Percentiles rank a stretch among this genome's conserved stretches.
phyloP scores from a whole-genome alignment of 2,329 filamentous ascomycete species.

The Botrytis porri region DNA sequence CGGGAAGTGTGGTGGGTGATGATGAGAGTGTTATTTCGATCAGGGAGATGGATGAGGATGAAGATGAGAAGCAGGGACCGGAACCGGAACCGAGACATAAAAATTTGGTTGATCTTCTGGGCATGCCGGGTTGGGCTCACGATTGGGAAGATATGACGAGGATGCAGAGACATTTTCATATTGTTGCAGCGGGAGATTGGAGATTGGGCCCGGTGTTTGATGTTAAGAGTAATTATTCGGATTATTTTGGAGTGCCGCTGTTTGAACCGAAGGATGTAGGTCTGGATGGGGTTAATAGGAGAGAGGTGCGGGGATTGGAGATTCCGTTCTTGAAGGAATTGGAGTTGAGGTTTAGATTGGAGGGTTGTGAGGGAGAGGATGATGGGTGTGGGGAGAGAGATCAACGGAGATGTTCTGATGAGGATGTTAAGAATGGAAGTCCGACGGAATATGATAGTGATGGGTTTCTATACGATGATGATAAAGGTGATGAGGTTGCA shows the following conservation, averaged over 20 bases:
- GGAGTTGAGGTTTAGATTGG: background rate
- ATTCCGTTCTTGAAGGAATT: background rate
- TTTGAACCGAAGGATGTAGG: constrained; percentile 7
- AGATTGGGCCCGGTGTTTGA: constrained; percentile 11
- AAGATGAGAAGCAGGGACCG: background rate
- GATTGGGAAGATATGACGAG: constrained; percentile 3
- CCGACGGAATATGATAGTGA: background rate
- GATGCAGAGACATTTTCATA: constrained; percentile 15
- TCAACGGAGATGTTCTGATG: background rate
- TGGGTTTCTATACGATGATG: background rate
- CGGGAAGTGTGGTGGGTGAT: background rate
- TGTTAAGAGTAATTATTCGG: constrained; percentile 12
- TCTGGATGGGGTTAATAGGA: background rate
- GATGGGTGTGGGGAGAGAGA: background rate
- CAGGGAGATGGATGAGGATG: background rate
- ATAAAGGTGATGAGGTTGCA: background rate
- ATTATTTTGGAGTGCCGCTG: constrained; percentile 12
- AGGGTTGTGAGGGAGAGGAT: background rate
- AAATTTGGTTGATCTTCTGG: background rate
- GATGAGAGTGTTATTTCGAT: background rate
- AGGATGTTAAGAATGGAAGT: background rate
- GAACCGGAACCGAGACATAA: background rate
- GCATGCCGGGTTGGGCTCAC: background rate
- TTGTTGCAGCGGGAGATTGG: constrained; percentile 15
- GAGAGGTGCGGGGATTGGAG: background rate